Base-by-base conservation (phyloP, 2,329 filamentous ascomycete genomes). In the Fusarium staphyleae region DNA sequence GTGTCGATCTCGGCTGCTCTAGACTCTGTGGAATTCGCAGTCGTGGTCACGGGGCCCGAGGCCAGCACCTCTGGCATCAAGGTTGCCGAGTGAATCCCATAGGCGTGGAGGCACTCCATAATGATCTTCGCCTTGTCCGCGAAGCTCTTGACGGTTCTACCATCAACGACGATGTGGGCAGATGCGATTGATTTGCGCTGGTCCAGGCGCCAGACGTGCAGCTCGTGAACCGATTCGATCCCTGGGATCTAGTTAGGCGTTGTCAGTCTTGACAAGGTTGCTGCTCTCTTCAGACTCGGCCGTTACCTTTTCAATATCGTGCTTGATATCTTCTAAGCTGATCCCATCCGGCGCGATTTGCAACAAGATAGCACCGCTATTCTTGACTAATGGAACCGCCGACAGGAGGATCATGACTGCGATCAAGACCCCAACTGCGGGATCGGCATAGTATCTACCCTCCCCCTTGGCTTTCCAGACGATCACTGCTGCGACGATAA, bases 201-300 rank as follows among this genome's bases (percentile, higher is more conserved):
- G 66, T 88, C 85, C 3, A 92, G 78, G 3, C 85, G 80, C 88
- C 89, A 92, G 56, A 91, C 82, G 62, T 90, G 88, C 13, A 92
- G 76, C 62, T 91, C 87, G 59, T 91, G 87, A 12, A 91, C 80
- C 0, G 85, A 85, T 15, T 83, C 70, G 14, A 91, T 79, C 1
- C 87, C 88, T 0, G 84, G 80, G 29, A 91, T 85, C 82, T 87
- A 29, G n/a, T 82, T 87, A 29, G n/a, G 35, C 12, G 54, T 16
- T 34, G 42, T 70, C 18, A 70, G 59, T 22, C 43, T 39, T 40
- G 16, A 19, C 22, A 12, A 6, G 18, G 8, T 3, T 3, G 7
- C 15, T 30, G 26, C 15, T 18, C 4, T 26, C 15, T 9, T 22
- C 9, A 30, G 32, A 26, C 8, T 18, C 13, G 14, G 22, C 5